Evolutionary conservation across 768 basidiomycete genomes (phyloP).

Genomic region (Mycena albidolilacea): DNA sequence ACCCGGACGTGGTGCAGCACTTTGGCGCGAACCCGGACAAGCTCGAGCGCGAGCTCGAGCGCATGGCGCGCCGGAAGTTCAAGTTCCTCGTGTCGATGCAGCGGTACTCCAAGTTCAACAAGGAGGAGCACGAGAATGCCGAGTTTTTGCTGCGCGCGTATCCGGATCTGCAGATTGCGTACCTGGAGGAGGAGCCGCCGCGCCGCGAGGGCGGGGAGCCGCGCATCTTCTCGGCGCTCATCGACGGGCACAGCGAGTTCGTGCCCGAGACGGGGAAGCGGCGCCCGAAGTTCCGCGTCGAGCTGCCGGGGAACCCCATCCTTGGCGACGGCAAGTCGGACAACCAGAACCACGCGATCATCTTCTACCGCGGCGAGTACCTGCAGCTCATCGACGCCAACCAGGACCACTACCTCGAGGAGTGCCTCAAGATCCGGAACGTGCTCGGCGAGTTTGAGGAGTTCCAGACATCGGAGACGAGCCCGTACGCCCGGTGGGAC

Average conservation of each 20-base stretch:
- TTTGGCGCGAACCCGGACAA: slow-evolving; percentile 98
- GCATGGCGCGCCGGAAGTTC: slow-evolving; percentile 99
- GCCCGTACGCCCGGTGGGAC: slow-evolving; percentile 93
- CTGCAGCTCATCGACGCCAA: slow-evolving; percentile 99
- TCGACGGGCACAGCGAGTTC: slow-evolving; percentile 99
- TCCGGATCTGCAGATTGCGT: slow-evolving; percentile 98
- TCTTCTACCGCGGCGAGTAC: slow-evolving; percentile 99
- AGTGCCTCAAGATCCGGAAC: slow-evolving; percentile 99
- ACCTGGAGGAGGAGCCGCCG: slow-evolving; percentile 95
- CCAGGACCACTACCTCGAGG: slow-evolving; percentile 99
- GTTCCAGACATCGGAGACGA: slow-evolving; percentile 85
- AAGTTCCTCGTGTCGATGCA: slow-evolving; percentile 99
- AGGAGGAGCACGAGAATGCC: slow-evolving; percentile 99
- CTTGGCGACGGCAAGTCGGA: slow-evolving; percentile 99
- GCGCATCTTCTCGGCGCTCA: slow-evolving; percentile 94
- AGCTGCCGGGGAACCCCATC: slow-evolving; percentile 98
- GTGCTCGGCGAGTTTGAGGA: slow-evolving; percentile 98
- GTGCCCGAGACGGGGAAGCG: slow-evolving; percentile 89
- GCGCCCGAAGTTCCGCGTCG: slow-evolving; percentile 97
- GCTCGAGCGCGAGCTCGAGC: slow-evolving; percentile 95
- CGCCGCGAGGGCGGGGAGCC: slow-evolving; percentile 97
- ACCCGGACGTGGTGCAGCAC: slow-evolving; percentile 98
- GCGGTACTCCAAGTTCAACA: slow-evolving; percentile 98
- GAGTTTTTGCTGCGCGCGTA: slow-evolving; percentile 98
- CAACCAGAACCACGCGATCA: slow-evolving; percentile 99